Percentiles rank a stretch among this genome's conserved stretches.
Conservation (phyloP, 2,329 filamentous ascomycete genomes). For the Aciculosporium take region DNA sequence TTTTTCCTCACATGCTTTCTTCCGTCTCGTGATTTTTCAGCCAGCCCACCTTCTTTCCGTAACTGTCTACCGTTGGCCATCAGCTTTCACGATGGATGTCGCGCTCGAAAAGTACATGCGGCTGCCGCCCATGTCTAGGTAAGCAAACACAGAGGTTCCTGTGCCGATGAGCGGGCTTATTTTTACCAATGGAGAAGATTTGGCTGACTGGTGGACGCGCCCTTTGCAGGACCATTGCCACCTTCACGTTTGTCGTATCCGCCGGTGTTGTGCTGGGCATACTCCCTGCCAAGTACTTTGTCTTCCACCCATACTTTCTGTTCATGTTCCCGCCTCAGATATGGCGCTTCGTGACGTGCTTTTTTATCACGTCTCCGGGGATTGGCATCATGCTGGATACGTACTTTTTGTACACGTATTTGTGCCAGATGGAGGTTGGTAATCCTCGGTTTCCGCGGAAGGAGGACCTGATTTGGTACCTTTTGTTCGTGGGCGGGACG, state of each 20-base stretch:
- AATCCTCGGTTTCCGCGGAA: constrained; percentile 59
- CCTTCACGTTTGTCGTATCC: constrained; percentile 46
- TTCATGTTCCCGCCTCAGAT: constrained; percentile 34
- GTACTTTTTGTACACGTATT: constrained; percentile 64
- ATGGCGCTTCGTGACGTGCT: constrained; percentile 28
- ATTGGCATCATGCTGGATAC: constrained; percentile 54
- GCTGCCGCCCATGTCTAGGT: constrained; percentile 28
- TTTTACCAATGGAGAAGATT: too few relatives aligned
- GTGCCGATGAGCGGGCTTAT: too few relatives aligned
- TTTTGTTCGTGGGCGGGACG: constrained; percentile 54
- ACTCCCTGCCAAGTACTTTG: constrained; percentile 32
- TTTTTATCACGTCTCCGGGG: constrained; percentile 24
- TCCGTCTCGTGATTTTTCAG: constrained; percentile 7
- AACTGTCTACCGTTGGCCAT: constrained; percentile 1
- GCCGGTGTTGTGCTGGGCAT: constrained; percentile 42
- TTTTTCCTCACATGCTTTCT: constrained; percentile 4
- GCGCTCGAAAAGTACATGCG: constrained; percentile 23
- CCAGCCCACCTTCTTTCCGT: neutral
- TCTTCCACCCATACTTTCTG: constrained; percentile 37
- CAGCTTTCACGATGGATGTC: constrained; percentile 19
- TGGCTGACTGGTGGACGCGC: constrained; percentile 10
- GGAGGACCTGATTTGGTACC: constrained; percentile 69
- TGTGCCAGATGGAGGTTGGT: constrained; percentile 56
- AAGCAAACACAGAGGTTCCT: constrained; percentile 19
- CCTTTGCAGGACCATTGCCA: constrained; percentile 47